Conservation (phyloP, 1,284 basidiomycete genomes). For the Fistulinella cinereoalba region DNA sequence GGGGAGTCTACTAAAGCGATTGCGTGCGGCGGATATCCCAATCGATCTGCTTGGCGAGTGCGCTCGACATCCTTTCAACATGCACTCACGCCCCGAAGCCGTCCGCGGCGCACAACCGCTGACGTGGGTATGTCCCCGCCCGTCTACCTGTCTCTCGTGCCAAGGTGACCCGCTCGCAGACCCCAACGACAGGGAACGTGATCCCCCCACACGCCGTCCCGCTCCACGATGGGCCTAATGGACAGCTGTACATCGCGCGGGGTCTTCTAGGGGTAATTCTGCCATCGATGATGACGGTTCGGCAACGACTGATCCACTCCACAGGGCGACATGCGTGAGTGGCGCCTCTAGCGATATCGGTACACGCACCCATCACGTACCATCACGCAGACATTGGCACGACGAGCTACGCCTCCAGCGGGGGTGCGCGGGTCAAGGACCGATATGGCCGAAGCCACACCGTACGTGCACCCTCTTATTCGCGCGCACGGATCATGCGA, state of each 20-base stretch:
- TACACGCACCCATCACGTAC: neutral
- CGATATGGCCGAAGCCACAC: slow-evolving; percentile 7
- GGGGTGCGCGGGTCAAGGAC: slow-evolving; percentile 17
- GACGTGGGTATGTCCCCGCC: slow-evolving; percentile 17
- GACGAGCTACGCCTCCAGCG: slow-evolving; percentile 11
- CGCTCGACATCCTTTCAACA: neutral
- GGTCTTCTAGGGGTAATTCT: slow-evolving; percentile 12
- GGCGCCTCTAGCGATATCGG: neutral
- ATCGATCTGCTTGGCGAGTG: no score
- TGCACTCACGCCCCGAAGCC: neutral
- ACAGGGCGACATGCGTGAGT: slow-evolving; percentile 25
- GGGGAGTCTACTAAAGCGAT: no score
- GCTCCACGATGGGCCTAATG: slow-evolving; percentile 3
- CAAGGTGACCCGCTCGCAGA: slow-evolving; percentile 8
- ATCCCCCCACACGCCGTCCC: slow-evolving; percentile 26
- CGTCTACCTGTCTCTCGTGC: neutral
- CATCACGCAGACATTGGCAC: slow-evolving; percentile 17
- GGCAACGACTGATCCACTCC: slow-evolving; percentile 7
- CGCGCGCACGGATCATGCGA: neutral
- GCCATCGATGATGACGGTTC: neutral
- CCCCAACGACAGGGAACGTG: slow-evolving; percentile 18
- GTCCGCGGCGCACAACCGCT: slow-evolving; percentile 12
- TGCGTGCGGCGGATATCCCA: no score
- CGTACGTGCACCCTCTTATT: slow-evolving; percentile 12
- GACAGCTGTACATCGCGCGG: slow-evolving; percentile 20